Evolutionary conservation across 2,329 filamentous ascomycete genomes (phyloP), one percentile per base, ranked within the genome.

Genomic region (Ophiognomonia clavigignenti-juglandacearum): DNA sequence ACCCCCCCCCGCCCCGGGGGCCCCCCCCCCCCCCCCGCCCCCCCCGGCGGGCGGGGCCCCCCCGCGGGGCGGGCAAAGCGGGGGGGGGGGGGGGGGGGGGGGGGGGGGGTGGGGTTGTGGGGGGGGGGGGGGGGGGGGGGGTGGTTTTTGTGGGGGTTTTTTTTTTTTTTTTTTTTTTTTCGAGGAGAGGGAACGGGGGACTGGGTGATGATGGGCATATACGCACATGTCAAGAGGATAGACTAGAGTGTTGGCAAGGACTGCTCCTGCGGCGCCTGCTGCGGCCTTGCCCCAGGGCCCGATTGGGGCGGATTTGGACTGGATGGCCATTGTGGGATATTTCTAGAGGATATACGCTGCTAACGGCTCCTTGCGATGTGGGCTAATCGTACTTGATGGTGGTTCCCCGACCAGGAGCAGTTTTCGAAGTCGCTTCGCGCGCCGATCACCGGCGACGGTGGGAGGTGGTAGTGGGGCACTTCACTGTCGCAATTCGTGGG

Each of bases 191-290:
- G n/a, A n/a, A n/a, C n/a, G n/a, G n/a, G n/a, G n/a, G n/a, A n/a
- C n/a, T n/a, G n/a, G n/a, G n/a, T n/a, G n/a, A n/a, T n/a, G n/a
- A n/a, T n/a, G n/a, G n/a, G n/a, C n/a, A n/a, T n/a, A n/a, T n/a
- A n/a, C 49, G 45, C 74, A 96, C 91, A 98, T 91, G 69, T 98
- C 93, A 51, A 98, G 77, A 39, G 93, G 93, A 68, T 98, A 98
- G 48, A 97, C 92, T 53, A 96, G 72, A 37, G 91, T 87, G 73
- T 98, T 98, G 49, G 93, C 93, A 50, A 98, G 76, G 31, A 97
- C 89, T 39, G 93, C 93, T 52, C 93, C 93, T 18, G 88, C 88
- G 43, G 93, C 89, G 60, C 93, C 93, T 53, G 93, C 92, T 56
- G 96, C 82, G 45, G 93, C 93, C 62, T 85, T 85, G 45, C 91